Percentiles rank a stretch among this genome's conserved stretches.
Evolutionary conservation across 345 rosid species (phyloP).

Genomic region (Pugionium cornutum): DNA sequence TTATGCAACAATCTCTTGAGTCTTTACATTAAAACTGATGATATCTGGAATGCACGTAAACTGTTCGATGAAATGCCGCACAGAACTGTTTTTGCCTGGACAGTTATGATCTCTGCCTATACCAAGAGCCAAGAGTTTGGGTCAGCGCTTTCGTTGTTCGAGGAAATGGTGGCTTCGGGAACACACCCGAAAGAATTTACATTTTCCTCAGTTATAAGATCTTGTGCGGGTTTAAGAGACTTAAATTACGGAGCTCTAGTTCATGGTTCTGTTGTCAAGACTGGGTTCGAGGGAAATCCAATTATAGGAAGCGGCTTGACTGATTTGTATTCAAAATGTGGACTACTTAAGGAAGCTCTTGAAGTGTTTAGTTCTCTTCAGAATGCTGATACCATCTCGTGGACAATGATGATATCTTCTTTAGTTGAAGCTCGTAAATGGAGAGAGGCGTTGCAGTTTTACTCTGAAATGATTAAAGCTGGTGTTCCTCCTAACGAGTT

Average conservation of each 20-base stretch:
- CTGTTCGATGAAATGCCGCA: conserved; percentile 74
- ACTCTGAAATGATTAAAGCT: conserved; percentile 51
- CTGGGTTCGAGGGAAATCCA: conserved; percentile 52
- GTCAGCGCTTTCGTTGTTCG: conserved; percentile 47
- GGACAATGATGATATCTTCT: conserved; percentile 71
- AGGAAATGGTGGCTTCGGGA: conserved; percentile 50
- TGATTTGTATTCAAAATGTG: conserved; percentile 62
- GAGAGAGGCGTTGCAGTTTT: conserved; percentile 51
- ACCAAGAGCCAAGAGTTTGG: conserved; percentile 44
- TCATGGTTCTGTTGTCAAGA: conserved; percentile 54
- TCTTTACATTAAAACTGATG: conserved; percentile 50
- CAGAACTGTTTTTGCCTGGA: conserved; percentile 68
- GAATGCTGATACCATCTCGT: conserved; percentile 54
- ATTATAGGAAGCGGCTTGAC: conserved; percentile 51
- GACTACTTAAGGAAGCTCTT: conserved; percentile 44
- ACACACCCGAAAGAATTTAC: conserved; percentile 60
- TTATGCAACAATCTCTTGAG: conserved; percentile 62
- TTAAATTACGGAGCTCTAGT: conserved; percentile 45
- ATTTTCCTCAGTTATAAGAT: conserved; percentile 55
- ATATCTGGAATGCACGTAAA: conserved; percentile 46
- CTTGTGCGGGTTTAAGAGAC: conserved; percentile 53
- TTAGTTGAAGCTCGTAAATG: conserved; percentile 50
- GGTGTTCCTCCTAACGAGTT: conserved; percentile 58
- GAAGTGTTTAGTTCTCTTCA: conserved; percentile 46
- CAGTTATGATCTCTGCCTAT: conserved; percentile 57